These are phyloP conservation scores for Tricholoma furcatifolium DNA, from an alignment of 768 basidiomycete genomes.

Conservation along the genomic window DNA sequence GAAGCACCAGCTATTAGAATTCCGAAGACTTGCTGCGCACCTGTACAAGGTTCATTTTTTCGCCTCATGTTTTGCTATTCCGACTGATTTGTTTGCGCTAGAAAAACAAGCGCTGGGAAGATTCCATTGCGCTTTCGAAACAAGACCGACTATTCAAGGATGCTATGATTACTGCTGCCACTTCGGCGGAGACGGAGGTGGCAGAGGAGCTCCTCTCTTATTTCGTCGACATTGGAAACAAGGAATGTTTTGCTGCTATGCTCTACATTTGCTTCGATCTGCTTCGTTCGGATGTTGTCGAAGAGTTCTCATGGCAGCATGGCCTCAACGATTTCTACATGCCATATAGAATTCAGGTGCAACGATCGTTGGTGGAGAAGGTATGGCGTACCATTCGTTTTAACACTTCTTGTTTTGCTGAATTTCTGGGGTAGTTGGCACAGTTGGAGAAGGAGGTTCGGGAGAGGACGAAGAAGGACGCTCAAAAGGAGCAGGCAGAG, in stretches of 20 bases:
- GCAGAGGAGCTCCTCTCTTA: slow-evolving; percentile 94
- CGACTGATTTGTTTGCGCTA: slow-evolving; percentile 22
- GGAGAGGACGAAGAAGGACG: slow-evolving; percentile 84
- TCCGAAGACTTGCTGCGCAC: slow-evolving; percentile 92
- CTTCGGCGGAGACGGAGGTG: slow-evolving; percentile 82
- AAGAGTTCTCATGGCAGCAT: slow-evolving; percentile 95
- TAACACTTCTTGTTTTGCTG: not conserved
- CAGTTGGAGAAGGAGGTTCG: slow-evolving; percentile 86
- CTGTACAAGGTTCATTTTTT: slow-evolving; percentile 76
- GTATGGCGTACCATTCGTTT: slow-evolving; percentile 32
- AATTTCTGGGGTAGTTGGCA: slow-evolving; percentile 46
- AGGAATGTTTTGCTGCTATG: slow-evolving; percentile 92
- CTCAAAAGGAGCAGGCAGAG: slow-evolving; percentile 86
- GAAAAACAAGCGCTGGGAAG: slow-evolving; percentile 97
- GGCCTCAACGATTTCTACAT: slow-evolving; percentile 96
- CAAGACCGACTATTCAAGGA: slow-evolving; percentile 98
- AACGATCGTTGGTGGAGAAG: slow-evolving; percentile 77
- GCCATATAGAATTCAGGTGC: slow-evolving; percentile 91
- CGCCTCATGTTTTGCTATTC: not conserved
- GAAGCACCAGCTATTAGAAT: slow-evolving; percentile 89
- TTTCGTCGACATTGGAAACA: slow-evolving; percentile 98
- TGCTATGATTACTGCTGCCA: slow-evolving; percentile 88
- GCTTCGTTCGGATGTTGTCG: slow-evolving; percentile 88
- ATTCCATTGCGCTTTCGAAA: slow-evolving; percentile 93
- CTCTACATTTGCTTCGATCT: slow-evolving; percentile 95